Base-by-base conservation (phyloP, 441 rosid genomes). In the Pelargonium australe region DNA sequence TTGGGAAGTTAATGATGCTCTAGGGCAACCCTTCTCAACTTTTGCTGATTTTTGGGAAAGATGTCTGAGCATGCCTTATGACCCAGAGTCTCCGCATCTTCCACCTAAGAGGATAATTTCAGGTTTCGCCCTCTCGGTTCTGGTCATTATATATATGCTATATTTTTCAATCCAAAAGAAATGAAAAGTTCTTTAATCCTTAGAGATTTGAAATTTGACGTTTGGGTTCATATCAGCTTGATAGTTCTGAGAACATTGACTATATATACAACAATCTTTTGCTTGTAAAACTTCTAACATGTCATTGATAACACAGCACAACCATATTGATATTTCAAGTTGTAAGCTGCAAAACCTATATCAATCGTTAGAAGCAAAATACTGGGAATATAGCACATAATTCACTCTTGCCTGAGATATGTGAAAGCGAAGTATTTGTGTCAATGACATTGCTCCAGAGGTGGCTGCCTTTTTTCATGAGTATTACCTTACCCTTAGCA, bases 61-160 rank as follows among this genome's bases (percentile, higher is more conserved):
- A 84, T 95, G 99, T 76, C 97, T 95, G 70, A 87, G 89, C 83
- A 95, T 91, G 97, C 88, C 97, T 68, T 90, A 75, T 79, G 99
- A 95, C 80, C 99, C 99, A 17, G 96, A 95, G 70, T 78, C 97
- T 76, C 99, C 99, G 62, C 91, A 89, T 73, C 99, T 95, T 40
- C 99, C 99, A 25, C 97, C 97, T 20, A 95, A 85, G 89, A 89
- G 92, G 83, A 88, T 95, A 63, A 79, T 88, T 78, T 82, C 96
- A 83, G 99, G 99, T 91, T 72, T 70, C 71, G 68, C 70, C 31
- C 47, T 72, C 58, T 60, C 41, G 40, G n/a, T 40, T 40, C 20
- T 11, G 5, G 60, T 55, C 44, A 63, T 63, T 2, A 12, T 1
- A 4, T 61, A 9, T 20, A 61, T 20, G 23, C 14, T 23, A 20